Evolutionary conservation across 768 basidiomycete genomes (phyloP).

Genomic region (Nevesoporus exiguus): DNA sequence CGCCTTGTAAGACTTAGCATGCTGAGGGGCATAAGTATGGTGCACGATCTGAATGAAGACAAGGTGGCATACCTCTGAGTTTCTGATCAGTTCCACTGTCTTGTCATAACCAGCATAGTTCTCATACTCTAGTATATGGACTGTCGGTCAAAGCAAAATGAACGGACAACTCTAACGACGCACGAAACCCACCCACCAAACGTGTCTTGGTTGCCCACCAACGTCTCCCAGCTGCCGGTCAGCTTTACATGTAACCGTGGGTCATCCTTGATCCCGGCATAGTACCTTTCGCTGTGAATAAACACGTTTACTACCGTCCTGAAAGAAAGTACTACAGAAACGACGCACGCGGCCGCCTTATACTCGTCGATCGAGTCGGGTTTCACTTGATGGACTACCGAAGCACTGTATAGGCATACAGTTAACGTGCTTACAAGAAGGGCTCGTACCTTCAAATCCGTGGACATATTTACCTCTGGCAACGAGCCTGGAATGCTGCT

Average conservation of each 20-base stretch:
- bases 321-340: slow-evolving; percentile 1
- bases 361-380: slow-evolving; percentile 81
- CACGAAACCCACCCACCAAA: slow-evolving; percentile 53
- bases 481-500: slow-evolving; percentile 84
- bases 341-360: slow-evolving; percentile 78
- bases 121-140: slow-evolving; percentile 88
- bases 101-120: slow-evolving; percentile 89
- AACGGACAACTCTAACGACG: neutral
- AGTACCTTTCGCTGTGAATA: slow-evolving; percentile 70
- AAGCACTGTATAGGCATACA: slow-evolving; percentile 1
- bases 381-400: slow-evolving; percentile 77
- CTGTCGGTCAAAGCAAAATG: slow-evolving; percentile 23
- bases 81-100: slow-evolving; percentile 57
- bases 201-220: slow-evolving; percentile 86
- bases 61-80: slow-evolving; percentile 54
- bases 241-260: slow-evolving; percentile 76
- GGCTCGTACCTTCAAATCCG: slow-evolving; percentile 68
- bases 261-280: slow-evolving; percentile 74
- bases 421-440: neutral
- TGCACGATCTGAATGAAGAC: neutral
- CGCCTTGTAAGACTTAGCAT: slow-evolving; percentile 61
- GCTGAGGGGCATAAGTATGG: slow-evolving; percentile 37
- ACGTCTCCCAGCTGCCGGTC: slow-evolving; percentile 90
- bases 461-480: slow-evolving; percentile 94
- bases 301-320: slow-evolving; percentile 1